phyloP scores from a whole-genome alignment of 129 eudicot genomes.

The Chrysanthemum makinoi region DNA sequence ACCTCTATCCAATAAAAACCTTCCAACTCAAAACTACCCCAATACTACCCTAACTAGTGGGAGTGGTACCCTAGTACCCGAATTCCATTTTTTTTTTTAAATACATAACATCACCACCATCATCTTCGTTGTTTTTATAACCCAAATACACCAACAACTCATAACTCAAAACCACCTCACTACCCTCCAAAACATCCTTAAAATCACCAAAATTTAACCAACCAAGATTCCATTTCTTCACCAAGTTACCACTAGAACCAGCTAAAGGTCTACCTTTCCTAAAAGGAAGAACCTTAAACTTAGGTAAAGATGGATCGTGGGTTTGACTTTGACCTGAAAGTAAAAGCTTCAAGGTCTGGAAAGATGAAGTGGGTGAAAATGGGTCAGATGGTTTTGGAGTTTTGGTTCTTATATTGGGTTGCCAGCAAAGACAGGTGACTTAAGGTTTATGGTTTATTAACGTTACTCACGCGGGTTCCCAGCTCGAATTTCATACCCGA shows the following conservation, averaged over 20 bases:
- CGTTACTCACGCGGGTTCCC: too few species aligned
- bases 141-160: conserved; percentile 83
- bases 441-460: conserved; percentile 30
- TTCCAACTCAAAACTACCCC: too few species aligned
- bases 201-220: conserved; percentile 77
- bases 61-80: too few species aligned
- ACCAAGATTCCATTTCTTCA: conserved; percentile 76
- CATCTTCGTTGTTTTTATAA: conserved; percentile 28
- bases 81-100: too few species aligned
- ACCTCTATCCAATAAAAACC: too few species aligned
- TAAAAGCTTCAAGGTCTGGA: conserved; percentile 61
- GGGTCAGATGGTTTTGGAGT: conserved; percentile 70
- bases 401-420: conserved; percentile 57
- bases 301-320: conserved; percentile 51
- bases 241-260: conserved; percentile 38
- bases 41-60: too few species aligned
- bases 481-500: too few species aligned
- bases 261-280: conserved; percentile 80
- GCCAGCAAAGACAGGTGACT: conserved; percentile 72
- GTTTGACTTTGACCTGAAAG: conserved; percentile 37
- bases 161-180: conserved; percentile 53
- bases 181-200: conserved; percentile 52
- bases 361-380: conserved; percentile 57
- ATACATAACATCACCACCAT: conserved; percentile 58
- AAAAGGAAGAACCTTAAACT: conserved; percentile 74